Conservation (phyloP, 2,329 filamentous ascomycete genomes). For the Fusarium lyarnte region DNA sequence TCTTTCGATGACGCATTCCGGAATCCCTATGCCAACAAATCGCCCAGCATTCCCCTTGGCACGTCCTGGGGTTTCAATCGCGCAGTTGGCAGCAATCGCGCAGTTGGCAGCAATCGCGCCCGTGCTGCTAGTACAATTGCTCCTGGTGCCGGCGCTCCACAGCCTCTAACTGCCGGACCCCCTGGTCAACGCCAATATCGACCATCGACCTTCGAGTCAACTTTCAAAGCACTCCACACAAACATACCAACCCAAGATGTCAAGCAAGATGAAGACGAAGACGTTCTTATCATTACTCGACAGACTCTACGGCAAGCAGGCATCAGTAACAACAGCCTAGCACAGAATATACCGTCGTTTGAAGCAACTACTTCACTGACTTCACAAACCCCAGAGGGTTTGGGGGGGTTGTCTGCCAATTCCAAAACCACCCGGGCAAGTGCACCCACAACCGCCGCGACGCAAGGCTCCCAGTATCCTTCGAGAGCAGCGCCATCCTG, state of each 20-base stretch:
- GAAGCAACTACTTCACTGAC: conserved; percentile 2
- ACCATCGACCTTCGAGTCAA: conserved; percentile 54
- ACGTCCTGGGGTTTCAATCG: conserved; percentile 19
- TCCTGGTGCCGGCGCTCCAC: conserved; percentile 55
- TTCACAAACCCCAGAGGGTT: background rate
- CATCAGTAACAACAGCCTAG: conserved; percentile 30
- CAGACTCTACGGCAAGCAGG: conserved; percentile 37
- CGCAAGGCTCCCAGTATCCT: background rate
- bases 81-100: conserved; percentile 20
- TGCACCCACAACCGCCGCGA: background rate
- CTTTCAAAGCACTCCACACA: conserved; percentile 48
- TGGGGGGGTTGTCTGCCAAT: background rate
- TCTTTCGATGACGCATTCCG: conserved; percentile 16
- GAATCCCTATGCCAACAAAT: conserved; percentile 6
- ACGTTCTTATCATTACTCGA: conserved; percentile 34
- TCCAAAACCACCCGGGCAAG: background rate
- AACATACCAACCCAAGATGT: conserved; percentile 36
- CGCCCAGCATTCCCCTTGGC: conserved; percentile 6
- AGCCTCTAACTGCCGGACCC: conserved; percentile 63
- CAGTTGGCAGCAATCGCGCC: conserved; percentile 24
- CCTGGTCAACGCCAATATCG: conserved; percentile 63
- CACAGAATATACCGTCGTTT: conserved; percentile 9
- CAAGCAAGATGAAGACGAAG: conserved; percentile 41
- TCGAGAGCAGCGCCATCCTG: conserved; percentile 1
- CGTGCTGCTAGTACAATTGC: conserved; percentile 29